phyloP scores from a whole-genome alignment of 2,329 filamentous ascomycete genomes.

The Dactylellina cionopaga region DNA sequence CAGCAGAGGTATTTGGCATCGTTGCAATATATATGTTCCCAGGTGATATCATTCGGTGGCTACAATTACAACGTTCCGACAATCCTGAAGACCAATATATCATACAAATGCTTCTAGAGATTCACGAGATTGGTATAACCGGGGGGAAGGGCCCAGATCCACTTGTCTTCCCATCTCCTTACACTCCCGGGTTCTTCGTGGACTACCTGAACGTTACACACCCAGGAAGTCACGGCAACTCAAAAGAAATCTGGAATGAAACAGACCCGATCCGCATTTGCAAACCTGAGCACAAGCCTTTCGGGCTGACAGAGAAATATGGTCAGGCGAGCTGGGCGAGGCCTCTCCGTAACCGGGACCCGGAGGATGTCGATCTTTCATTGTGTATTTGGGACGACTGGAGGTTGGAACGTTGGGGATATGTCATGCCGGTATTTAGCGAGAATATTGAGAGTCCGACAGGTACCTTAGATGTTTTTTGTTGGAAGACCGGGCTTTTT shows the following conservation, averaged over 20 bases:
- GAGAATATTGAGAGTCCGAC: not conserved
- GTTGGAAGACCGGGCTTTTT: not conserved
- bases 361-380: slow-evolving; percentile 9
- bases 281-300: not conserved
- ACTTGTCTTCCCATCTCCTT: not conserved
- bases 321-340: not conserved
- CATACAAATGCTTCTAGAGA: too few relatives aligned
- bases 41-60: too few relatives aligned
- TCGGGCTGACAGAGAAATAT: not conserved
- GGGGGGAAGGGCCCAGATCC: too few relatives aligned
- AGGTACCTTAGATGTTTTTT: not conserved
- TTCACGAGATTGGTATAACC: too few relatives aligned
- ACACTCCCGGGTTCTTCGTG: not conserved
- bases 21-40: too few relatives aligned
- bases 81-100: too few relatives aligned
- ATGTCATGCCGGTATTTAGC: slow-evolving; percentile 7
- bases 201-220: not conserved
- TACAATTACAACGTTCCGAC: too few relatives aligned
- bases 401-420: slow-evolving; percentile 28
- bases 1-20: too few relatives aligned
- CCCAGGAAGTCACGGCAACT: not conserved
- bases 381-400: slow-evolving; percentile 42
- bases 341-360: not conserved
- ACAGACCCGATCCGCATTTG: slow-evolving; percentile 2
- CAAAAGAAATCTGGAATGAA: not conserved